A percentile compares a stretch with the other conserved stretches of the same genome.
phyloP scores from a whole-genome alignment of 495 filamentous ascomycete genomes.

The Oidiodendron maius region DNA sequence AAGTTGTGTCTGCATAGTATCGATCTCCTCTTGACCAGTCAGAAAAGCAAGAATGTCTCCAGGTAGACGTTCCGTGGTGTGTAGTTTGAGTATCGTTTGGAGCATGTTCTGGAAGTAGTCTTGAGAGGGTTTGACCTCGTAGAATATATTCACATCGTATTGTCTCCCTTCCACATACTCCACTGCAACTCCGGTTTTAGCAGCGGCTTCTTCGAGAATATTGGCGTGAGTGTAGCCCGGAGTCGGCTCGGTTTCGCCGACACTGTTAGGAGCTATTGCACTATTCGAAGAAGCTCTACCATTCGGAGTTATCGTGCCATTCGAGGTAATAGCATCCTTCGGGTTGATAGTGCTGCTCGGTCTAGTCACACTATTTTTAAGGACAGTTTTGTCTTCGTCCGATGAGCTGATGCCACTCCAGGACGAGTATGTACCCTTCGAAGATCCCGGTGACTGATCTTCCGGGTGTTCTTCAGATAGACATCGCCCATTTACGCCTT shows the following conservation, averaged over 20 bases:
- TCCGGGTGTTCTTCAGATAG: not conserved
- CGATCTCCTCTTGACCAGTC: conserved; percentile 90
- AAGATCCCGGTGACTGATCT: not conserved
- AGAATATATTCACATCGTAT: conserved; percentile 74
- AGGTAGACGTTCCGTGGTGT: conserved; percentile 79
- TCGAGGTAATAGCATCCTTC: conserved; percentile 1
- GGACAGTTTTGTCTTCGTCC: not conserved
- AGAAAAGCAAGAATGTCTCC: conserved; percentile 94
- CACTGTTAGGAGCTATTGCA: not conserved
- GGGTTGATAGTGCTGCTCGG: conserved; percentile 1
- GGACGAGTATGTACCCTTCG: conserved; percentile 6
- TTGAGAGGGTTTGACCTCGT: conserved; percentile 68
- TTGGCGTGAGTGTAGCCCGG: not conserved
- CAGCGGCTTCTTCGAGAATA: not conserved
- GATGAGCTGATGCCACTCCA: conserved; percentile 17
- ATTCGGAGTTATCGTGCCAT: conserved; percentile 11
- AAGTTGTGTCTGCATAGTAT: conserved; percentile 70
- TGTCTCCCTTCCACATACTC: conserved; percentile 85
- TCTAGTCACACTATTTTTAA: not conserved
- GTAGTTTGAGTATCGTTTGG: conserved; percentile 81
- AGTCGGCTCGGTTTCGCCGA: not conserved
- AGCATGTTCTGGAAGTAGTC: conserved; percentile 81
- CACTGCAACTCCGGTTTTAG: conserved; percentile 30
- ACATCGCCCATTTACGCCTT: too few species aligned
- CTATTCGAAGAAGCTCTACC: conserved; percentile 10